Percentiles rank a stretch among this genome's conserved stretches.
Conservation (phyloP, 2,329 filamentous ascomycete species). For the Claviceps fusiformis region DNA sequence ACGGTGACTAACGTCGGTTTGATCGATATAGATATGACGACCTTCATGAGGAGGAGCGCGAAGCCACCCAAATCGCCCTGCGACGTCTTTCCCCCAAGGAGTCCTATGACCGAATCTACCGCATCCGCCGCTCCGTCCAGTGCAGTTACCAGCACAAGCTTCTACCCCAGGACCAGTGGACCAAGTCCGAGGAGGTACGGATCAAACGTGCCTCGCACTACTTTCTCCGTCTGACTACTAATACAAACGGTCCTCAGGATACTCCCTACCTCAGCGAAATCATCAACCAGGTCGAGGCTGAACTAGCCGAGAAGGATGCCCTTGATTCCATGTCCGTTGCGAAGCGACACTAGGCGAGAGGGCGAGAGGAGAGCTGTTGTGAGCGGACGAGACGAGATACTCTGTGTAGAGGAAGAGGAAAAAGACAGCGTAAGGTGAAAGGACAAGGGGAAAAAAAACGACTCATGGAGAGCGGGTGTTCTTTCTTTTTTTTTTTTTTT, state of each 20-base stretch:
- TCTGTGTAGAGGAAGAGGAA: background rate
- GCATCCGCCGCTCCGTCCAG: conserved; percentile 89
- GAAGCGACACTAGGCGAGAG: conserved; percentile 30
- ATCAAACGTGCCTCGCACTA: background rate
- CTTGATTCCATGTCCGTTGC: conserved; percentile 37
- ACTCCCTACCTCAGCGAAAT: conserved; percentile 39
- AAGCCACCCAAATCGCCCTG: conserved; percentile 72
- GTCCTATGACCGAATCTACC: conserved; percentile 93
- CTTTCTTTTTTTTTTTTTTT: too few species aligned
- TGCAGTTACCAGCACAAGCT: conserved; percentile 50
- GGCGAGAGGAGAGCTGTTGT: background rate
- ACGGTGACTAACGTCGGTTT: conserved; percentile 11
- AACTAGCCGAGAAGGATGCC: conserved; percentile 36
- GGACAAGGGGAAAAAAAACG: background rate
- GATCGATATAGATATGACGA: conserved; percentile 71
- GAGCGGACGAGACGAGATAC: background rate
- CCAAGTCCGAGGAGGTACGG: conserved; percentile 39
- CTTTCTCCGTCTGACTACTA: background rate
- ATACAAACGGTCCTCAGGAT: conserved; percentile 24
- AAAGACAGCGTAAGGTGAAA: background rate
- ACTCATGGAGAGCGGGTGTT: background rate
- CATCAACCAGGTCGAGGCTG: conserved; percentile 36
- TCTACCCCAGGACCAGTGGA: conserved; percentile 48
- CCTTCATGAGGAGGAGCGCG: conserved; percentile 84
- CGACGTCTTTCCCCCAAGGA: conserved; percentile 83